These are phyloP conservation scores for Prunus mongolica DNA, from an alignment of 306 rosid genomes.

Conservation along the genomic window DNA sequence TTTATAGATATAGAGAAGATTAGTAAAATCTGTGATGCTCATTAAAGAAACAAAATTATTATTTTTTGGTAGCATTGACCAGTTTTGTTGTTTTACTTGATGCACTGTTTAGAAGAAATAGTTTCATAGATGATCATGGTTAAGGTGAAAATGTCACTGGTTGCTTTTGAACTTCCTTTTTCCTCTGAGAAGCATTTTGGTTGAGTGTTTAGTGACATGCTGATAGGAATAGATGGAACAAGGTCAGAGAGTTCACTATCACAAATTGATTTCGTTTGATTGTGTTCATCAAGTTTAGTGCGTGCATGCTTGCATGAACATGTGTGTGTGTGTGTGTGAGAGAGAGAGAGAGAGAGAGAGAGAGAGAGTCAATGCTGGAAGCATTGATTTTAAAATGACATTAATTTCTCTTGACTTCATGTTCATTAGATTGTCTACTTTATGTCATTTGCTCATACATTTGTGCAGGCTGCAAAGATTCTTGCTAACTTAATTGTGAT, in stretches of 20 bases:
- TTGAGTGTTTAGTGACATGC: background rate
- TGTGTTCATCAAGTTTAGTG: background rate
- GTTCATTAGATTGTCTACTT: background rate
- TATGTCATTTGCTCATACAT: background rate
- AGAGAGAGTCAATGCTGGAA: background rate
- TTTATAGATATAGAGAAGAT: background rate
- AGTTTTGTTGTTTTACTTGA: background rate
- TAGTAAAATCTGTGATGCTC: background rate
- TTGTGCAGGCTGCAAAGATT: conserved; percentile 77
- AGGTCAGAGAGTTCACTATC: background rate
- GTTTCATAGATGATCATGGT: background rate
- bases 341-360: background rate
- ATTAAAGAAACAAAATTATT: background rate
- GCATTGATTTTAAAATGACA: background rate
- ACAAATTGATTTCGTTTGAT: background rate
- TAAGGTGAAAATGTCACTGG: background rate
- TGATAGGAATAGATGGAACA: background rate
- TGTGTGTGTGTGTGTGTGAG: background rate
- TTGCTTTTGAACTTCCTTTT: background rate
- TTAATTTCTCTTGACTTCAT: background rate
- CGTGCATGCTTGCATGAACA: background rate
- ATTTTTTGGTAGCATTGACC: background rate
- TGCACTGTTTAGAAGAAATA: background rate
- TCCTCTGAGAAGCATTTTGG: background rate
- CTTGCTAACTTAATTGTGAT: conserved; percentile 72